Base-by-base conservation (phyloP, 2,329 filamentous ascomycete genomes). In the Rutstroemia sp. region DNA sequence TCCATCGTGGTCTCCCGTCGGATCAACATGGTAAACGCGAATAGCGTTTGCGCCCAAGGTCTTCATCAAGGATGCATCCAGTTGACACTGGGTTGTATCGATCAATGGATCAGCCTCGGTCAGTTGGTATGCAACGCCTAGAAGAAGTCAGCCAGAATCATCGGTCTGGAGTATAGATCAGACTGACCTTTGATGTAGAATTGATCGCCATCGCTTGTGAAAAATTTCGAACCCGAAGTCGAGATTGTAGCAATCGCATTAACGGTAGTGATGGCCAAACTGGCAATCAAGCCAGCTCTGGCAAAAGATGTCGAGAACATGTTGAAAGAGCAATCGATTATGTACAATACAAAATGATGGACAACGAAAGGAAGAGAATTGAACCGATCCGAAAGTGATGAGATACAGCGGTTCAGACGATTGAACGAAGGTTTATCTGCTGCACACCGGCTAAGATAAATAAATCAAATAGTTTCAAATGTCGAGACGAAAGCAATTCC, bases 1-100 rank as follows among this genome's bases (percentile, higher is more conserved):
- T 19, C 78, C 85, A 57, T 81, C 77, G 71, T 96, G 92, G 69
- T 92, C 76, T 34, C 74, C 82, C 2, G 73, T 70, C 2, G 88
- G 75, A 65, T 95, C 86, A 59, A 96, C 89, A 68, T 95, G 89
- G 72, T 96, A 96, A 57, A 94, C 87, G 57, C 91, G 88, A 66
- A 95, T 90, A 30, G 87, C 79, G 70, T 95, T 95, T 69, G 87
- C 82, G 60, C 89, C 89, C 54, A 96, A 76, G 17, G 84, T 82
- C 70, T 88, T 80, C 88, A 95, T 95, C 67, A 92, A 77, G 16
- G 75, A 70, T 44, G 86, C 85, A 73, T 96, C 91, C 63, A 83
- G 82, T 64, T 78, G 71, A 75, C 89, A 95, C 75, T 95, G 91
- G 48, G 81, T 81, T 42, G 80, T 79, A 69, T 94, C 81, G 63